Conservation (phyloP, 2,329 filamentous ascomycete species). For the Trichoderma sp. region DNA sequence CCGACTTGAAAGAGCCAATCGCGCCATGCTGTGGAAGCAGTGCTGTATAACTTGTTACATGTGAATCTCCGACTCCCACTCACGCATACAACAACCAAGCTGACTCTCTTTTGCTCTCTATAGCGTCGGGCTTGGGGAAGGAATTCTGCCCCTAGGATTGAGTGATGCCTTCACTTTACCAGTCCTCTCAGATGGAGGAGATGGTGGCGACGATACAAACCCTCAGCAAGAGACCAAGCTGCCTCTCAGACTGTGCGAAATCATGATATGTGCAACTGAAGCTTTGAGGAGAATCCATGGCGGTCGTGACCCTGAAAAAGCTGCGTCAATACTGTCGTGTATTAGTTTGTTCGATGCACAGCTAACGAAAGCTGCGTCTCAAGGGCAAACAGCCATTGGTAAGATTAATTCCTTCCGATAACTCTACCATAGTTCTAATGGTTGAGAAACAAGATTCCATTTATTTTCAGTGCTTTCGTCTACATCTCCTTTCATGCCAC, state of each 20-base stretch:
- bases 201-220: background rate
- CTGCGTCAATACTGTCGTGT: background rate
- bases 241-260: background rate
- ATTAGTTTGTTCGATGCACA: constrained; percentile 11
- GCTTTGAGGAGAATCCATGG: background rate
- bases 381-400: constrained; percentile 2
- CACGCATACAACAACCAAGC: background rate
- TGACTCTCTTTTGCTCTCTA: background rate
- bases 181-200: background rate
- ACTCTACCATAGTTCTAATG: background rate
- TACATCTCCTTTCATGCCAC: constrained; percentile 8
- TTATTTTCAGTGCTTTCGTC: background rate
- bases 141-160: background rate
- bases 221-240: background rate
- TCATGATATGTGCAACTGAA: constrained; percentile 15
- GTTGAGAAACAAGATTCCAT: background rate
- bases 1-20: background rate
- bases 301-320: background rate
- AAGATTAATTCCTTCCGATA: background rate
- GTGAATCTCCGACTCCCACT: constrained; percentile 25
- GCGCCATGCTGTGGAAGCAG: constrained; percentile 10
- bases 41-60: constrained; percentile 31
- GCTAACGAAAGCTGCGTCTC: background rate
- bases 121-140: constrained; percentile 5
- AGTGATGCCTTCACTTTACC: constrained; percentile 1